Evolutionary conservation across 176 grass and related monocot species (phyloP).

Genomic region (Eragrostis nindensis): DNA sequence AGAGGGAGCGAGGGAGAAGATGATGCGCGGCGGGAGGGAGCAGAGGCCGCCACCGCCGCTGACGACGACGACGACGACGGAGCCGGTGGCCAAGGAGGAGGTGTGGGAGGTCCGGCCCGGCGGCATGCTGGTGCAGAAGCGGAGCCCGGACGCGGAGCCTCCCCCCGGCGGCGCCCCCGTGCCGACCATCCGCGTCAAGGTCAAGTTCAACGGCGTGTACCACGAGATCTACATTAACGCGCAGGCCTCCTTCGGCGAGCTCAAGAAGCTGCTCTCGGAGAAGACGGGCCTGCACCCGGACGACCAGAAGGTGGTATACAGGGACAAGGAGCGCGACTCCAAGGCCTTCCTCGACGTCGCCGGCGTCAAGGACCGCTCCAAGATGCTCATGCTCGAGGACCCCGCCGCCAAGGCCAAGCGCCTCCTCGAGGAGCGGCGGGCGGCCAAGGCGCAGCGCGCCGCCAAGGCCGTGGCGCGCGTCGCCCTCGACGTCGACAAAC

Average conservation of each 20-base stretch:
- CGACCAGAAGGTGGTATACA: conserved; percentile 90
- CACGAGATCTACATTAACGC: conserved; percentile 94
- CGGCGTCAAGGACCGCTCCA: conserved; percentile 90
- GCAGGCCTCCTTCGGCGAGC: conserved; percentile 88
- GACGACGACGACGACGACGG: conserved; percentile 55
- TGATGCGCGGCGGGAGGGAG: conserved; percentile 65
- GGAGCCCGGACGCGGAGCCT: conserved; percentile 54
- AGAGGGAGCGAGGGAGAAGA: conserved; percentile 15
- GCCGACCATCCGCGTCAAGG: conserved; percentile 90
- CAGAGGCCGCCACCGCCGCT: conserved; percentile 17
- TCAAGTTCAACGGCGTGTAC: conserved; percentile 78
- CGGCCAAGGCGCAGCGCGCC: conserved; percentile 57
- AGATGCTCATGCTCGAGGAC: conserved; percentile 77
- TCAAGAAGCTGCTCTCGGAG: conserved; percentile 83
- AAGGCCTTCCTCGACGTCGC: conserved; percentile 75
- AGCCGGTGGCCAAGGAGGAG: conserved; percentile 58
- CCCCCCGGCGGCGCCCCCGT: conserved; percentile 56
- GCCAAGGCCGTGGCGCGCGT: conserved; percentile 60
- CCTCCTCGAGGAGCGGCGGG: conserved; percentile 66
- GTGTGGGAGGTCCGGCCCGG: conserved; percentile 90
- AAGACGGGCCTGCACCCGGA: conserved; percentile 85
- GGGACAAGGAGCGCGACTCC: conserved; percentile 74
- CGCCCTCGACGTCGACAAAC: conserved; percentile 73
- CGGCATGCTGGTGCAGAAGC: conserved; percentile 96
- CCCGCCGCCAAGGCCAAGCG: conserved; percentile 80